Base-by-base conservation (phyloP, 495 filamentous ascomycete genomes). In the Parachaetomium inaequale region DNA sequence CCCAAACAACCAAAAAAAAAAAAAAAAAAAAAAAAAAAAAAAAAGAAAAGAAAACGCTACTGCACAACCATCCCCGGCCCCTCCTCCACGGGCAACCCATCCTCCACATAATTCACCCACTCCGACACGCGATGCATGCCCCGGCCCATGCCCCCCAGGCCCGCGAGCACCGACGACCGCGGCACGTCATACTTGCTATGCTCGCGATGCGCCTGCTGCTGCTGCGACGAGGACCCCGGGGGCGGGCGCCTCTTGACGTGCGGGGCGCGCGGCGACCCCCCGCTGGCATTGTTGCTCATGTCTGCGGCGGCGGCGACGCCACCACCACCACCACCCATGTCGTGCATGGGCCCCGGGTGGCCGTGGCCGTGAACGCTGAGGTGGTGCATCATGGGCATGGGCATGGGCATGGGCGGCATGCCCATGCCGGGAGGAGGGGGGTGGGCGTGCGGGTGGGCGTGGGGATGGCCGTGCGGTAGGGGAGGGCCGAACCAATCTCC, bases 101-200 rank as follows among this genome's bases (percentile, higher is more conserved):
- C 67, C 62, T 77, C 79, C 43, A 81, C 76, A 65, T 78, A 78
- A 45, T 73, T 75, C 29, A 75, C 67, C 79, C 79, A 81, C 63
- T 81, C 78, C 40, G 63, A 71, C 3, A 81, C 79, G 2, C 79
- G 71, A 62, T 78, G 71, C 73, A 78, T 72, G 7, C 79, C 79
- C 42, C 76, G 69, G 14, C 76, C 76, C 14, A 72, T 71, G 10
- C 79, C 79, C 12, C 72, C 73, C 14, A 81, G 72, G 0, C 79
- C 79, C 10, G 79, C 79, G 38, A 79, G 72, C 26, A 75, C 70
- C 25, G 78, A 79, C 34, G 71, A 69, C 54, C 66, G 69, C 14
- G 75, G 74, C n/a, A 51, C 50, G 34, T 73, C 71, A 15, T 61
- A 53, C 59, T 73, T 67, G 56, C 32, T 68, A 42, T 69, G 66